Conservation (phyloP, 2,329 filamentous ascomycete genomes). For the Aspergillus glaucus region DNA sequence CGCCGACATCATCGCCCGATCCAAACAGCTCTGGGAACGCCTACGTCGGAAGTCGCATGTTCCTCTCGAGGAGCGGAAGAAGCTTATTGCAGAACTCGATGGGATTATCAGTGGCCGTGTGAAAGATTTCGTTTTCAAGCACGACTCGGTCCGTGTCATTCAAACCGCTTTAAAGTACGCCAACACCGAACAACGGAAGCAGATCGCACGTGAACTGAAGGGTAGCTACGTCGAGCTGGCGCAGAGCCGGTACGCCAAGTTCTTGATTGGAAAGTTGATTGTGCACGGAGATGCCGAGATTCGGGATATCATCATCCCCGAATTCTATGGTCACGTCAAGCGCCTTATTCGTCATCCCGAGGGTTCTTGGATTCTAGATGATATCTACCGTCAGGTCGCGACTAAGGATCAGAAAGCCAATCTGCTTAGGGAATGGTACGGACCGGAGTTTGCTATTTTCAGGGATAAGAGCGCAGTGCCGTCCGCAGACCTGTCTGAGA, state of each 20-base stretch:
- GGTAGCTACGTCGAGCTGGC: slow-evolving; percentile 78
- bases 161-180: slow-evolving; percentile 97
- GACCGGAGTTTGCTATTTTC: slow-evolving; percentile 82
- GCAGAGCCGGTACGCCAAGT: slow-evolving; percentile 96
- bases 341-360: slow-evolving; percentile 94
- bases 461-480: slow-evolving; percentile 50
- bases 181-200: slow-evolving; percentile 72
- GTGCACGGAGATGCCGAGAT: slow-evolving; percentile 86
- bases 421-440: slow-evolving; percentile 92
- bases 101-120: slow-evolving; percentile 84
- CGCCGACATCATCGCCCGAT: slow-evolving; percentile 77
- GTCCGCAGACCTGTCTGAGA: slow-evolving; percentile 63
- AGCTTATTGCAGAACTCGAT: slow-evolving; percentile 83
- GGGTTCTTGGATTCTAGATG: slow-evolving; percentile 94
- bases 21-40: slow-evolving; percentile 96
- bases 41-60: slow-evolving; percentile 90
- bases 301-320: slow-evolving; percentile 79
- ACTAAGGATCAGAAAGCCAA: slow-evolving; percentile 78
- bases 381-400: slow-evolving; percentile 85
- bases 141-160: slow-evolving; percentile 92
- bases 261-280: slow-evolving; percentile 89
- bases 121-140: slow-evolving; percentile 96
- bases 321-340: slow-evolving; percentile 91
- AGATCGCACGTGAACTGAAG: slow-evolving; percentile 79
- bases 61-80: slow-evolving; percentile 77